phyloP scores from a whole-genome alignment of 2,329 filamentous ascomycete genomes.

The Trichoderma koningii region DNA sequence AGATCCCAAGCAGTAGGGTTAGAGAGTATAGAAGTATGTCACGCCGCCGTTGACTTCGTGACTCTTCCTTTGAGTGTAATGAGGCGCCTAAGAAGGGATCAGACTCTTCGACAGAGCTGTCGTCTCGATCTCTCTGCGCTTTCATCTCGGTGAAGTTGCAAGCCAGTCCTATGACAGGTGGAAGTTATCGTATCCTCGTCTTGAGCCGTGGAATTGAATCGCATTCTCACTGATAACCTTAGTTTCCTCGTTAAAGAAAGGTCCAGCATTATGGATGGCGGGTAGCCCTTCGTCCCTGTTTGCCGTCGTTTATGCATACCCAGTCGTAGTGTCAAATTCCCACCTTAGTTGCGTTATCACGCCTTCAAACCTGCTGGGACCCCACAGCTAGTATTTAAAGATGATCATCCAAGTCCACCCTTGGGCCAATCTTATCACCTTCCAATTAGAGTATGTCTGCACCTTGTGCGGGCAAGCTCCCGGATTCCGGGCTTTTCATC shows the following conservation, averaged over 20 bases:
- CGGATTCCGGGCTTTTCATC: neutral
- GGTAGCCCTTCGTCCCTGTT: neutral
- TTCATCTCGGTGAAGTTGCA: neutral
- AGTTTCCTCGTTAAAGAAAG: neutral
- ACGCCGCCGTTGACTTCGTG: neutral
- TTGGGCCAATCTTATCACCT: neutral
- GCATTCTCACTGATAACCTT: neutral
- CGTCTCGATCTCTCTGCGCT: constrained; percentile 11
- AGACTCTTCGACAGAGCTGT: constrained; percentile 14
- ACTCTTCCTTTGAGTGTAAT: neutral
- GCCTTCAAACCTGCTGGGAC: neutral
- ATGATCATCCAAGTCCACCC: neutral
- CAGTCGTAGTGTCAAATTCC: neutral
- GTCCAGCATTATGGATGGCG: neutral
- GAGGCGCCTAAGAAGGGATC: constrained; percentile 12
- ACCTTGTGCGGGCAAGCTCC: neutral
- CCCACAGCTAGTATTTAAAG: neutral
- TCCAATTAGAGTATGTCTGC: constrained; percentile 2
- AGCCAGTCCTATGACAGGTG: neutral
- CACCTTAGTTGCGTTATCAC: neutral
- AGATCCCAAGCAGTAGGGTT: neutral
- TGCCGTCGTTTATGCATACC: neutral
- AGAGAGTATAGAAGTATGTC: constrained; percentile 3
- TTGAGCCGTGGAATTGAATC: neutral
- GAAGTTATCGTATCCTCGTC: neutral